Percentiles rank a stretch among this genome's conserved stretches.
Evolutionary conservation across 495 filamentous ascomycete genomes (phyloP).

Genomic region (Neurospora sp.): DNA sequence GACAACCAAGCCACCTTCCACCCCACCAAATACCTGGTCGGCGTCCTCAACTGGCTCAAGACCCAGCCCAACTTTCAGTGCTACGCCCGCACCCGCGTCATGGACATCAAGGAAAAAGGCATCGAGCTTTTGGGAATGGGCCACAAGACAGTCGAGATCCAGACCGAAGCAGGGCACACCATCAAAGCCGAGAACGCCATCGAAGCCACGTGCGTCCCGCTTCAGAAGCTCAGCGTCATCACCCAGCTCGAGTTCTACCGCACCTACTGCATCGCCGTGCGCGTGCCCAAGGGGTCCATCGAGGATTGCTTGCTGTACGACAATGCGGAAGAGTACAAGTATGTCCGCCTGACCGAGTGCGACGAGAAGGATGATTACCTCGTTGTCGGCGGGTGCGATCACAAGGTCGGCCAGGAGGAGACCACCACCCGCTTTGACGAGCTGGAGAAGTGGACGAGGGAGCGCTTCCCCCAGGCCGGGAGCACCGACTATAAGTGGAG

Average conservation of each 20-base stretch:
- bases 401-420: slow-evolving; percentile 49
- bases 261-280: slow-evolving; percentile 49
- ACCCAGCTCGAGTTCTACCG: slow-evolving; percentile 40
- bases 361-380: slow-evolving; percentile 45
- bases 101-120: slow-evolving; percentile 37
- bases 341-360: slow-evolving; percentile 41
- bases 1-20: slow-evolving; percentile 47
- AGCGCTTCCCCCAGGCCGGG: slow-evolving; percentile 41
- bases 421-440: slow-evolving; percentile 29
- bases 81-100: slow-evolving; percentile 40
- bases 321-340: slow-evolving; percentile 43
- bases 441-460: slow-evolving; percentile 41
- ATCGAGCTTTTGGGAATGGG: slow-evolving; percentile 24
- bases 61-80: slow-evolving; percentile 42
- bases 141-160: slow-evolving; percentile 29
- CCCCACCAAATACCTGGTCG: slow-evolving; percentile 44
- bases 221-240: slow-evolving; percentile 43
- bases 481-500: slow-evolving; percentile 44
- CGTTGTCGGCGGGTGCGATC: slow-evolving; percentile 48
- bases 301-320: slow-evolving; percentile 48
- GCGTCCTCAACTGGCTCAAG: slow-evolving; percentile 39
- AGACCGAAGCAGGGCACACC: slow-evolving; percentile 35
- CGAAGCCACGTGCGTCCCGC: slow-evolving; percentile 45
- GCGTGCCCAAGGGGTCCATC: slow-evolving; percentile 37
- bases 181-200: slow-evolving; percentile 39